Conservation (phyloP, 176 grass and related monocot species). For the Triticum timopheevii region DNA sequence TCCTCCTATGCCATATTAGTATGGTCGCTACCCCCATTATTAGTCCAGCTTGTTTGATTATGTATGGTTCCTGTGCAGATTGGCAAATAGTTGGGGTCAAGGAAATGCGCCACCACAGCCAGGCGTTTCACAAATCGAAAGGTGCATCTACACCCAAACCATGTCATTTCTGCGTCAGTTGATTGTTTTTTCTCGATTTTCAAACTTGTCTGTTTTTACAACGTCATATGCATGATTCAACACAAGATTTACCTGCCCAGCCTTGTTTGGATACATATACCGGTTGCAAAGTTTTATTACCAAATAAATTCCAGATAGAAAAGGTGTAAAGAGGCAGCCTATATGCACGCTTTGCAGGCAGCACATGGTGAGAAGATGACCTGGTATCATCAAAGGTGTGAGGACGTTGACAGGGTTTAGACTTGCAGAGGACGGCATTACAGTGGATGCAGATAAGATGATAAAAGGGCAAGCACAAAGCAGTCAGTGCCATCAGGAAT, state of each 20-base stretch:
- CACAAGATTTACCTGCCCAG: background rate
- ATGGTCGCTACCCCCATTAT: background rate
- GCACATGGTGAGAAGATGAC: background rate
- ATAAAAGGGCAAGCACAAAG: background rate
- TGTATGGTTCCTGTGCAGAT: background rate
- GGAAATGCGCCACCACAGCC: background rate
- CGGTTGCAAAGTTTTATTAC: background rate
- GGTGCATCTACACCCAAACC: background rate
- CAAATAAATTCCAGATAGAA: background rate
- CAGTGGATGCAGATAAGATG: background rate
- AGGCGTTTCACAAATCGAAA: background rate
- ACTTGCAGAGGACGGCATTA: background rate
- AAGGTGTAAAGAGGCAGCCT: background rate
- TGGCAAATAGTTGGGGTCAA: background rate
- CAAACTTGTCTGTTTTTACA: background rate
- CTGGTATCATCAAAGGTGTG: background rate
- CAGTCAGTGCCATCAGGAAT: background rate
- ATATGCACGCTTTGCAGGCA: background rate
- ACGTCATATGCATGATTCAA: background rate
- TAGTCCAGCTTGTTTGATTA: background rate
- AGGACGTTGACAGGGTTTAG: background rate
- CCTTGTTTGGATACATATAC: background rate
- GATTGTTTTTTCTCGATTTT: background rate
- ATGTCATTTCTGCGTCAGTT: background rate
- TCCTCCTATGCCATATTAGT: background rate